Base-by-base conservation (phyloP, 192 early-diverging fungal species). In the Lunasporangiospora selenospora region DNA sequence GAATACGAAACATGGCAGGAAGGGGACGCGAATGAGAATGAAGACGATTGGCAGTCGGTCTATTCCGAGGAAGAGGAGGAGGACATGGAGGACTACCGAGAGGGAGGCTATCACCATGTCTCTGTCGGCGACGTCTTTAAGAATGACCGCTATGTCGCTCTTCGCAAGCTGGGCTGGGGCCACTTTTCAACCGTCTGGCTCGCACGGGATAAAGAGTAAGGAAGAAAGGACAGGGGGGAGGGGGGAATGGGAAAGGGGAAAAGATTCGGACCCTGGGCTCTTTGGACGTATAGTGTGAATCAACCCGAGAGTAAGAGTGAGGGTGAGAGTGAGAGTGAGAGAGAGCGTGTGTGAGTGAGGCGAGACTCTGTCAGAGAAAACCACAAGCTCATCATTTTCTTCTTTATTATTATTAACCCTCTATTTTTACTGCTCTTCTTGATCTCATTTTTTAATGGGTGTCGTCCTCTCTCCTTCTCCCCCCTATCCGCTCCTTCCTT, bases 121-220 rank as follows among this genome's bases (percentile, higher is more conserved):
- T 83, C 87, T 44, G 81, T 95, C 32, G 94, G 92, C 10, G 97
- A 99, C 62, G 54, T 51, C 10, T 96, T 92, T 58, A 86, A 92
- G 48, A 85, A 90, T 8, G 83, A 85, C 13, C 87, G 90, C n/a
- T 99, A 99, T 82, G 81, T 75, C 26, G 85, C 98, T 26, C 67
- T 97, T 41, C 88, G 95, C 48, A 99, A 99, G 75, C 88, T 99
- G 34, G 97, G 97, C 16, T 99, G 97, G 97, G 97, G 97, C 26
- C 97, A 99, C 56, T 99, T 99, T 62, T 96, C 94, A n/a, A 99
- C 97, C 0, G 97, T 99, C 10, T 99, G 97, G 97, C 86, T 99
- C 49, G 93, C 90, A 13, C 81, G 86, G 54, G 95, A 98, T 67
- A 76, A 77, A 58, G 82, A 82, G 85, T 89, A 82, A 53, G 81